These are phyloP conservation scores for Castanopsis chinensis DNA, from an alignment of 306 rosid genomes.

Conservation along the genomic window DNA sequence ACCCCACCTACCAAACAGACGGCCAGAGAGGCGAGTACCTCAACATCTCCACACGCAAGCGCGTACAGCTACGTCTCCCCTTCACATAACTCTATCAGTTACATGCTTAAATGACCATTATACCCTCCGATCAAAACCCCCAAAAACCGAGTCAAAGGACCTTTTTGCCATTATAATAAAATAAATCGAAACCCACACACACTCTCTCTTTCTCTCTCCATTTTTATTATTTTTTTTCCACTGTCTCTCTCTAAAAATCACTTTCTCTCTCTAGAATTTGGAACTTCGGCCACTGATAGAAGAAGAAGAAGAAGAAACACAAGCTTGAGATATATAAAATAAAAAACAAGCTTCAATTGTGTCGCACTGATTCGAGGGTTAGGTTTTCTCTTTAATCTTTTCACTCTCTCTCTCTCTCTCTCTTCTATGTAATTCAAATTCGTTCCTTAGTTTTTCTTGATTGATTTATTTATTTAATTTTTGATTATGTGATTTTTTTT, in stretches of 20 bases:
- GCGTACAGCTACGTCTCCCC: neutral
- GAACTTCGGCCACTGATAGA: slow-evolving; percentile 32
- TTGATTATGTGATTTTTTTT: slow-evolving; percentile 5
- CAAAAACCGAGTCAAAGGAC: slow-evolving; percentile 69
- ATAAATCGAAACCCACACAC: slow-evolving; percentile 55
- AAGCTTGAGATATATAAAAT: neutral
- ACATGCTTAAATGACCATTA: slow-evolving; percentile 20
- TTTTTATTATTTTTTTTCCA: slow-evolving; percentile 14
- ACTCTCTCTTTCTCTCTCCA: neutral
- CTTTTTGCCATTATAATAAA: slow-evolving; percentile 50
- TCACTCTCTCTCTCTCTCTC: neutral
- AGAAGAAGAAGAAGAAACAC: slow-evolving; percentile 25
- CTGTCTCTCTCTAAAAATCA: neutral
- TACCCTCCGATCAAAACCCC: slow-evolving; percentile 47
- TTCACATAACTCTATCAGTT: slow-evolving; percentile 11
- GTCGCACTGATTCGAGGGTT: slow-evolving; percentile 60
- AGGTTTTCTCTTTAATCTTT: slow-evolving; percentile 20
- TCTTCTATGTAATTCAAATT: neutral
- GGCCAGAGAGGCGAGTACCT: slow-evolving; percentile 10
- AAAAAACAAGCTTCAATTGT: slow-evolving; percentile 28
- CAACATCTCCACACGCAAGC: neutral
- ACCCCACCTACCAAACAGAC: neutral
- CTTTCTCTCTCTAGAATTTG: slow-evolving; percentile 46
- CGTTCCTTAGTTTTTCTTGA: slow-evolving; percentile 16
- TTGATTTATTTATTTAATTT: slow-evolving; percentile 1